phyloP scores from a whole-genome alignment of 805 yeast species.

The Sungouiozyma ichnusensis region DNA sequence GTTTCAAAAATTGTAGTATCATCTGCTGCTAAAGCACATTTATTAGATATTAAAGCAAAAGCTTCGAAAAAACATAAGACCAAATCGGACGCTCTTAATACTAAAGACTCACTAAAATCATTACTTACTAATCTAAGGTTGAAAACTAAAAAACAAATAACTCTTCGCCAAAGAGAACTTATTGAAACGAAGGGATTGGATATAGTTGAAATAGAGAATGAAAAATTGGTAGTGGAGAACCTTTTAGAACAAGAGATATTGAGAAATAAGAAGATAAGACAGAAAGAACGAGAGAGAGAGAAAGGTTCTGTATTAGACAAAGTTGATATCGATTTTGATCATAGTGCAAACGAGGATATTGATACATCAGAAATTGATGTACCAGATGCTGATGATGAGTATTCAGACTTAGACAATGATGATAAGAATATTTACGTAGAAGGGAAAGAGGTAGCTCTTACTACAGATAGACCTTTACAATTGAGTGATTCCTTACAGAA shows the following conservation, averaged over 20 bases:
- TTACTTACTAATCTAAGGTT: conserved; percentile 31
- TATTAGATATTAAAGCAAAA: conserved; percentile 29
- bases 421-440: too few relatives aligned
- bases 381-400: not conserved
- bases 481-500: not conserved
- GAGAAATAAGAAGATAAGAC: conserved; percentile 36
- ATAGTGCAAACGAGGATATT: conserved; percentile 13
- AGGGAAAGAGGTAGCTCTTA: too few relatives aligned
- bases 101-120: conserved; percentile 17
- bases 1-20: not conserved
- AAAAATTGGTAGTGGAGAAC: conserved; percentile 25
- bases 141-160: conserved; percentile 40
- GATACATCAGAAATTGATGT: not conserved
- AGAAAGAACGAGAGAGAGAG: conserved; percentile 30
- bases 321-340: conserved; percentile 8
- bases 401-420: not conserved
- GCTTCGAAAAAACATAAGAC: conserved; percentile 18
- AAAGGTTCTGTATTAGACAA: conserved; percentile 22
- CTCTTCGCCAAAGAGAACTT: conserved; percentile 38
- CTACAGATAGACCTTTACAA: not conserved
- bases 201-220: conserved; percentile 31
- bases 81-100: conserved; percentile 1
- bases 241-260: conserved; percentile 41
- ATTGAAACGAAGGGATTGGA: conserved; percentile 37
- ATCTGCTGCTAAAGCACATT: conserved; percentile 25